Conservation (phyloP, 805 yeast species). For the Lipomyces sp. region DNA sequence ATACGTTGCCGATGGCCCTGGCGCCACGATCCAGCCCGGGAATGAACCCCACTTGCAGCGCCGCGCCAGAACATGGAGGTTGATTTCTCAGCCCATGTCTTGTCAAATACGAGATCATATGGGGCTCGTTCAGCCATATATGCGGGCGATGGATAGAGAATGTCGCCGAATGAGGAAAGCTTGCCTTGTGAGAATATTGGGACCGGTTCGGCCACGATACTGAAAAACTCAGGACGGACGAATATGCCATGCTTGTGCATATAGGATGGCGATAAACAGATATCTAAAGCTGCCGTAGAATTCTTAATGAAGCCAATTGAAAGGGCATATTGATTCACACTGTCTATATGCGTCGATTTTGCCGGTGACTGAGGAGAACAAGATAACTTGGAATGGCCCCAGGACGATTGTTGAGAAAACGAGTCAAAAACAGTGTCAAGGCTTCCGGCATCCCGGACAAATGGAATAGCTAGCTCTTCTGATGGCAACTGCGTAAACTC, state of each 20-base stretch:
- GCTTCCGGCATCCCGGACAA: not conserved
- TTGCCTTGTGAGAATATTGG: conserved; percentile 39
- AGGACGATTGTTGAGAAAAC: conserved; percentile 30
- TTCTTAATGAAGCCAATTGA: conserved; percentile 36
- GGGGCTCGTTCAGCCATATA: conserved; percentile 32
- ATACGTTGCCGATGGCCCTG: conserved; percentile 38
- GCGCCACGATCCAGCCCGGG: conserved; percentile 35
- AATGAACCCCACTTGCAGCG: conserved; percentile 37
- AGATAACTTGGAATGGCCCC: conserved; percentile 31
- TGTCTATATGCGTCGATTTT: conserved; percentile 20
- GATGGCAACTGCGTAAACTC: conserved; percentile 22
- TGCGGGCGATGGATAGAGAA: conserved; percentile 38
- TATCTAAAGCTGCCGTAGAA: conserved; percentile 34
- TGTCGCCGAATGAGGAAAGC: conserved; percentile 36
- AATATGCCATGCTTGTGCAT: conserved; percentile 36
- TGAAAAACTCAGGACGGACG: conserved; percentile 36
- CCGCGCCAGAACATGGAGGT: conserved; percentile 39
- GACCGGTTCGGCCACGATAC: conserved; percentile 32
- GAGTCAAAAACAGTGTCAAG: conserved; percentile 21
- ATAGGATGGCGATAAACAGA: conserved; percentile 36
- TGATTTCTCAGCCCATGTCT: conserved; percentile 34
- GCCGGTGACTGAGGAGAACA: conserved; percentile 29
- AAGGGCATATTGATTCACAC: conserved; percentile 24
- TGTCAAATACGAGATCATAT: conserved; percentile 28
- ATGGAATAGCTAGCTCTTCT: conserved; percentile 17